phyloP scores from a whole-genome alignment of 179 eudicot species.

The Nepenthes alata region DNA sequence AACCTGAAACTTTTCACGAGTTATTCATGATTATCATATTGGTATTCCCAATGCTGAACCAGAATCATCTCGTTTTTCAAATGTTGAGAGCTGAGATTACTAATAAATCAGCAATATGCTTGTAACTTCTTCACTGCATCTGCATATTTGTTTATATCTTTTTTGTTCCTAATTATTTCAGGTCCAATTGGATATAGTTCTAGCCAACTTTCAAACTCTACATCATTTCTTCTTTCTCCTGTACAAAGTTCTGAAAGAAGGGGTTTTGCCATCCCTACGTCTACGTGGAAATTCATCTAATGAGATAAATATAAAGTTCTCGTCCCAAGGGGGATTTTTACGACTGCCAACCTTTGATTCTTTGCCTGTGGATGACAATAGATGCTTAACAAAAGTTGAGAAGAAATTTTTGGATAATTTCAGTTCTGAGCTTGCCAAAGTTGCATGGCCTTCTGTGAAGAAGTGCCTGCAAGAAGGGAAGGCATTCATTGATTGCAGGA shows the following conservation, averaged over 20 bases:
- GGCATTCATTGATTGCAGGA: conserved; percentile 44
- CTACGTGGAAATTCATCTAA: conserved; percentile 28
- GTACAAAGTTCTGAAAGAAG: conserved; percentile 81
- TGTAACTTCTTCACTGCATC: background rate
- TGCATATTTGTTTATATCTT: background rate
- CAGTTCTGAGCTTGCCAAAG: conserved; percentile 46
- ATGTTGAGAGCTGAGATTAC: background rate
- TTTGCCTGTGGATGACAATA: conserved; percentile 17
- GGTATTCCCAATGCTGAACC: background rate
- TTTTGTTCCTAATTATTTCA: conserved; percentile 22
- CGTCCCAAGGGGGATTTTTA: conserved; percentile 85
- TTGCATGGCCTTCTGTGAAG: conserved; percentile 60
- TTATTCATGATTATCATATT: background rate
- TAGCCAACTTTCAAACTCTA: conserved; percentile 52
- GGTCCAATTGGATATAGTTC: conserved; percentile 71
- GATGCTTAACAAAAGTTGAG: conserved; percentile 25
- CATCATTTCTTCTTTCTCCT: conserved; percentile 94
- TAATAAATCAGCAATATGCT: background rate
- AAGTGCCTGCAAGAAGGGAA: conserved; percentile 82
- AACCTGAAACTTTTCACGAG: background rate
- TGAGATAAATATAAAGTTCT: conserved; percentile 33
- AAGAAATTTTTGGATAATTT: conserved; percentile 55
- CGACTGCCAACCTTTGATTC: conserved; percentile 42
- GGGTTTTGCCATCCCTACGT: conserved; percentile 22
- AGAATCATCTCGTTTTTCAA: background rate